Evolutionary conservation across 257 asterid species (phyloP), one percentile per base, ranked within the genome.

Genomic region (Nicotiana sylvestris): DNA sequence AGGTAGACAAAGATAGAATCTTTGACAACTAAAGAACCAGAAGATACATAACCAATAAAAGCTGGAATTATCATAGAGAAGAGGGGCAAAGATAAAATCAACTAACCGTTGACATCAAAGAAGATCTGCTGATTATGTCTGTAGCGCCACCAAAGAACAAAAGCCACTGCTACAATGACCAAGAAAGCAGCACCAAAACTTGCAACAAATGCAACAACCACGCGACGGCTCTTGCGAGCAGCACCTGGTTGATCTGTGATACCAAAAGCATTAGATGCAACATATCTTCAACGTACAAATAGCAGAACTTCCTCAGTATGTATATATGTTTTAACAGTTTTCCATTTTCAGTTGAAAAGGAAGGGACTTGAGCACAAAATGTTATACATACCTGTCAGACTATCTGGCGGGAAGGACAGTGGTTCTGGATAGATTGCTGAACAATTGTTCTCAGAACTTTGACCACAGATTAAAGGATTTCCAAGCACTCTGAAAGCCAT

Each of bases 71-170:
- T 18, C 53, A 16, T 43, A 65, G 37, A 30, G 27, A 60, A 64
- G 61, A 33, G 10, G 77, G 68, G 64, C 30, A 3, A 9, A 55
- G 51, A 65, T 15, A 35, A 15, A 67, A 55, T 18, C 11, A 86
- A 66, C 93, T 85, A 79, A 96, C 98, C 98, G 70, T 94, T 93
- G 43, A 94, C 94, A 80, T 96, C 99, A 66, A 96, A 96, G 92
- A 93, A 94, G 78, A 96, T 93, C 90, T 96, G 99, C 90, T 92
- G 93, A 87, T 94, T 94, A 78, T 83, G 92, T 80, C 95, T 87
- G 84, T 91, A 91, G 58, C 95, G 92, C 97, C 92, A 89, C 98
- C 98, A 94, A 43, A 92, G 81, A 27, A 92, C 87, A 86, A 90
- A 87, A 74, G 95, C 97, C 64, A 87, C 66, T 3, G 88, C 61